Evolutionary conservation across 106 monocot genomes (phyloP).

Genomic region (Dendrobium nobile): DNA sequence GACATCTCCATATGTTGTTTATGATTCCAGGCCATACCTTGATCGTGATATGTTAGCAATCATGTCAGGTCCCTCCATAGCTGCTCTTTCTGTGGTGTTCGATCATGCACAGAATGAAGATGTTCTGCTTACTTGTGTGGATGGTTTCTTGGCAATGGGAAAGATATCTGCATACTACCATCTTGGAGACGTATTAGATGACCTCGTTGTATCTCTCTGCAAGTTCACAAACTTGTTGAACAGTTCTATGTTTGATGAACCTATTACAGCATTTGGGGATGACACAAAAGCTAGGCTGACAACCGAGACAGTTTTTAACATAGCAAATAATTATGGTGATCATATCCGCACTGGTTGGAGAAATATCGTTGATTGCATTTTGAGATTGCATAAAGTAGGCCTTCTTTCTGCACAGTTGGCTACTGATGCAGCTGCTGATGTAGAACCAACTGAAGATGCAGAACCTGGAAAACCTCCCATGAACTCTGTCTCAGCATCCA

Average conservation of each 20-base stretch:
- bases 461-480: conserved; percentile 26
- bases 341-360: conserved; percentile 58
- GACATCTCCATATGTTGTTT: conserved; percentile 45
- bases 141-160: conserved; percentile 63
- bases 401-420: conserved; percentile 50
- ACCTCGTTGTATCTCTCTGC: conserved; percentile 61
- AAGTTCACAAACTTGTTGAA: conserved; percentile 63
- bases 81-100: conserved; percentile 74
- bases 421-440: conserved; percentile 12
- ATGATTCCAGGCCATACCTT: conserved; percentile 40
- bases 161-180: conserved; percentile 62
- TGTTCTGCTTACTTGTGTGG: conserved; percentile 36
- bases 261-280: conserved; percentile 56
- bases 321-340: conserved; percentile 66
- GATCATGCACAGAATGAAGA: conserved; percentile 66
- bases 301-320: conserved; percentile 56
- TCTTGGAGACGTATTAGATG: conserved; percentile 56
- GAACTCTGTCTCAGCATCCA: conserved; percentile 23
- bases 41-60: conserved; percentile 73
- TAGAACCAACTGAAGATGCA: no score
- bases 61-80: conserved; percentile 67
- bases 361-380: conserved; percentile 65
- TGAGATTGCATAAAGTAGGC: conserved; percentile 59
- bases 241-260: conserved; percentile 42
- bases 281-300: conserved; percentile 68